phyloP scores from a whole-genome alignment of 345 rosid genomes.

The Melaleuca quinquenervia region DNA sequence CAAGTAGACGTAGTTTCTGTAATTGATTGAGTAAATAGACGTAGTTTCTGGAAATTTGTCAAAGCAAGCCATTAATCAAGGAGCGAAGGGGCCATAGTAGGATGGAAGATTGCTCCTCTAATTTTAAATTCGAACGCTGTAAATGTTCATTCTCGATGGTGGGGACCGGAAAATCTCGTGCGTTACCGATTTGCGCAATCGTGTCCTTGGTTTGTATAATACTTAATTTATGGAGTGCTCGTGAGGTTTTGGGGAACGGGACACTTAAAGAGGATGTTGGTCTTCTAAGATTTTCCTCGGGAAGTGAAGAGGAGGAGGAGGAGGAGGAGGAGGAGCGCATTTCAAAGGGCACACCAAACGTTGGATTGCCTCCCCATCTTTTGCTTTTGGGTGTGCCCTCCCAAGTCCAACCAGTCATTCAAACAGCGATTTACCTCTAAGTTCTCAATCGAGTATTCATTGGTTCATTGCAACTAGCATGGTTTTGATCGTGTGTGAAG shows the following conservation, averaged over 20 bases:
- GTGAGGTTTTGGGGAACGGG: constrained; percentile 65
- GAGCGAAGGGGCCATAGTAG: not conserved
- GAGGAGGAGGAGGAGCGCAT: not conserved
- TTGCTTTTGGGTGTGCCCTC: not conserved
- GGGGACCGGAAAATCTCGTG: not conserved
- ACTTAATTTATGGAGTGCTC: constrained; percentile 7
- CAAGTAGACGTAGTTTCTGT: no score
- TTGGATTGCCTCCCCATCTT: not conserved
- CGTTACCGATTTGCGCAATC: not conserved
- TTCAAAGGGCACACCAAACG: not conserved
- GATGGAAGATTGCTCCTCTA: not conserved
- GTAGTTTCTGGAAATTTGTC: not conserved
- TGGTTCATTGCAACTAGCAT: not conserved
- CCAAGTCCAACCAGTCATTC: not conserved
- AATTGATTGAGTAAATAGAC: not conserved
- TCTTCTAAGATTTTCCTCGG: constrained; percentile 37
- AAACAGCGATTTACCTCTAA: not conserved
- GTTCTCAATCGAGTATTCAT: not conserved
- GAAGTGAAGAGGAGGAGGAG: not conserved
- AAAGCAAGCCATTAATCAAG: not conserved
- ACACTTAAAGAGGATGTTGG: constrained; percentile 40
- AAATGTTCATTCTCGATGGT: not conserved
- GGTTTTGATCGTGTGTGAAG: not conserved
- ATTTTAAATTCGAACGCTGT: no score
- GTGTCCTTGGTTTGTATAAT: not conserved